Conservation (phyloP, 805 yeast genomes). For the Suhomyces sp. region DNA sequence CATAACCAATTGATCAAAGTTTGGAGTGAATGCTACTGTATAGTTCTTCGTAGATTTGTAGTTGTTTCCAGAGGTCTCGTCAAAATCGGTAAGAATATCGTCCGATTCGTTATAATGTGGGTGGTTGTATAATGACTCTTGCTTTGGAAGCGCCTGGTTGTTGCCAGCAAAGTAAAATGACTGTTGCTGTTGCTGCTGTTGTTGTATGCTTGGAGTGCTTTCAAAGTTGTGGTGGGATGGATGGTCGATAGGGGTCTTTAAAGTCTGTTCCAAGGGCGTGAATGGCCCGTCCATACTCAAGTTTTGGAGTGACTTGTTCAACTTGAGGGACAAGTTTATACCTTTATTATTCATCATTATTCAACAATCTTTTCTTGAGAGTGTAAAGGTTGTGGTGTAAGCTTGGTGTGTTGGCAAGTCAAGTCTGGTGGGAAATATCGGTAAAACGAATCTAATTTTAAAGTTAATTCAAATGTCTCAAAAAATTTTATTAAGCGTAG, state of each 20-base stretch:
- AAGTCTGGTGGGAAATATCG: background rate
- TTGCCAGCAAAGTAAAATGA: conserved; percentile 9
- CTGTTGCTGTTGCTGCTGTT: conserved; percentile 8
- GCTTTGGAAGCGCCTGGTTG: conserved; percentile 6
- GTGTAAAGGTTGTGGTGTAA: background rate
- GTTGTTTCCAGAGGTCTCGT: conserved; percentile 21
- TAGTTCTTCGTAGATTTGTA: conserved; percentile 25
- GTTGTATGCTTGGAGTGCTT: conserved; percentile 1
- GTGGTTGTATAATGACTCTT: conserved; percentile 25
- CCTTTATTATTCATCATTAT: conserved; percentile 28
- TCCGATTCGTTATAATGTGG: conserved; percentile 39
- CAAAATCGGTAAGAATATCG: conserved; percentile 41
- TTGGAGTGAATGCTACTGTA: conserved; percentile 32
- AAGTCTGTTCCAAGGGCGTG: conserved; percentile 45
- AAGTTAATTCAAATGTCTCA: background rate
- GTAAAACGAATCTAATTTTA: background rate
- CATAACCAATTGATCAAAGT: conserved; percentile 37
- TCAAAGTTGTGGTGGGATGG: conserved; percentile 10
- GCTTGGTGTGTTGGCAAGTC: background rate
- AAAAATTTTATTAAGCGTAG: background rate
- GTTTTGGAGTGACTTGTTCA: conserved; percentile 29
- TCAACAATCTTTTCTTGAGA: background rate
- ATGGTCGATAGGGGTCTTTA: conserved; percentile 38
- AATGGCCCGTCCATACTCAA: conserved; percentile 28
- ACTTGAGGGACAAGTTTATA: conserved; percentile 30